Evolutionary conservation across 257 asterid species (phyloP), one percentile per base, ranked within the genome.

Genomic region (Coffea canephora): DNA sequence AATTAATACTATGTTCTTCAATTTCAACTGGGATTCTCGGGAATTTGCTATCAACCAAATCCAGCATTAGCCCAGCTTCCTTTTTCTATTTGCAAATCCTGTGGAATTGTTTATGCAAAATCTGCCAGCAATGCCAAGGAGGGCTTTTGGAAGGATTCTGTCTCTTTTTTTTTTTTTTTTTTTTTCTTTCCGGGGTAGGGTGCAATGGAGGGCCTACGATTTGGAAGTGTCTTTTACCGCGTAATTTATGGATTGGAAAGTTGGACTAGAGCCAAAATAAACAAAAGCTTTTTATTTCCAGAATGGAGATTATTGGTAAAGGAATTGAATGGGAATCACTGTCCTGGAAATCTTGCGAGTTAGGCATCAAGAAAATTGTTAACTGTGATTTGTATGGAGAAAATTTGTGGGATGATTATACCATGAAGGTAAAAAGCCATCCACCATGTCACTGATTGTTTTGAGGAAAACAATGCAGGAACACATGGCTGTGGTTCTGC

Each of bases 381-480:
- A 13, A 12, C 41, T 48, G 70, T 16, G 18, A 27, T 76, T 6
- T 45, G 21, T 21, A 27, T 36, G 0, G 14, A 71, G 45, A 3
- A 16, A 23, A 79, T 49, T 13, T 52, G 21, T 23, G 8, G 14
- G 31, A 57, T 54, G 21, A 34, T 77, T 72, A 69, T 78, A 85
- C 88, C 97, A 73, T 89, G 84, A 89, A 88, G 82, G 85, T 81
- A 67, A 80, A n/a, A 39, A 54, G 7, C 16, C 3, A 84, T 88
- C 93, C 89, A 75, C 67, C 65, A 77, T 80, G 80, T 67, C 69
- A 85, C 79, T 90, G 86, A 83, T 84, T 84, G 84, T 57, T n/a
- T 87, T 86, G 91, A 78, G 90, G 90, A 93, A 93, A 93, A 88
- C 97, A 75, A 93, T 86, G 95, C 97, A 90, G 49, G 25, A 78